phyloP scores from a whole-genome alignment of 2,329 filamentous ascomycete genomes.

The Monascus ruber region DNA sequence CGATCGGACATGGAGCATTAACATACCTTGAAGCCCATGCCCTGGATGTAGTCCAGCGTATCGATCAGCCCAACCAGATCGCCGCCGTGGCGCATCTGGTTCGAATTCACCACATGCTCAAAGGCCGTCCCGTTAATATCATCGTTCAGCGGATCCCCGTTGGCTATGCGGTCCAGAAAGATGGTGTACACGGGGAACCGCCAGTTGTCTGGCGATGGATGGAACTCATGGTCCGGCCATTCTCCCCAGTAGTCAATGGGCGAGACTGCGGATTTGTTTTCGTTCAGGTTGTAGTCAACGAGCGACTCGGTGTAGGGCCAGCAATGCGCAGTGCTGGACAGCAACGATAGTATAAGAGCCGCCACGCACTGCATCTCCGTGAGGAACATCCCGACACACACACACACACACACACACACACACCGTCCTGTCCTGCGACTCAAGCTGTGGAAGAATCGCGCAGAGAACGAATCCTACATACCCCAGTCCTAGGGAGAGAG shows the following conservation, averaged over 20 bases:
- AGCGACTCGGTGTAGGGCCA: conserved; percentile 41
- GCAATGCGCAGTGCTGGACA: no score
- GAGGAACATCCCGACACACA: no score
- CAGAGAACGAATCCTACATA: no score
- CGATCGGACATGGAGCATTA: neutral
- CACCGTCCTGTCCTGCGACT: no score
- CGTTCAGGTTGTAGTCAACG: conserved; percentile 49
- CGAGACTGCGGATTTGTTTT: conserved; percentile 43
- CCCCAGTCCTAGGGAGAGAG: no score
- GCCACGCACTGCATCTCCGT: no score
- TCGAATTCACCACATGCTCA: conserved; percentile 50
- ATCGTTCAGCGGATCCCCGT: conserved; percentile 54
- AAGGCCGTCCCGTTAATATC: conserved; percentile 50
- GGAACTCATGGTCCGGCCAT: conserved; percentile 44
- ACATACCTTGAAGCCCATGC: conserved; percentile 50
- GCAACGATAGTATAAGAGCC: no score
- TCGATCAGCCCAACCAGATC: conserved; percentile 48
- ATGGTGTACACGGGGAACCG: conserved; percentile 55
- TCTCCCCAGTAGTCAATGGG: conserved; percentile 49
- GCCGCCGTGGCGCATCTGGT: conserved; percentile 53
- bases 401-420: no score
- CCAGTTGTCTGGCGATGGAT: conserved; percentile 50
- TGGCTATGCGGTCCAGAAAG: conserved; percentile 53
- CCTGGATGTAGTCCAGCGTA: conserved; percentile 53
- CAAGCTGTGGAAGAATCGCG: no score